A percentile compares a stretch with the other conserved stretches of the same genome.
Conservation (phyloP, 495 filamentous ascomycete species). For the Penicillium roqueforti region DNA sequence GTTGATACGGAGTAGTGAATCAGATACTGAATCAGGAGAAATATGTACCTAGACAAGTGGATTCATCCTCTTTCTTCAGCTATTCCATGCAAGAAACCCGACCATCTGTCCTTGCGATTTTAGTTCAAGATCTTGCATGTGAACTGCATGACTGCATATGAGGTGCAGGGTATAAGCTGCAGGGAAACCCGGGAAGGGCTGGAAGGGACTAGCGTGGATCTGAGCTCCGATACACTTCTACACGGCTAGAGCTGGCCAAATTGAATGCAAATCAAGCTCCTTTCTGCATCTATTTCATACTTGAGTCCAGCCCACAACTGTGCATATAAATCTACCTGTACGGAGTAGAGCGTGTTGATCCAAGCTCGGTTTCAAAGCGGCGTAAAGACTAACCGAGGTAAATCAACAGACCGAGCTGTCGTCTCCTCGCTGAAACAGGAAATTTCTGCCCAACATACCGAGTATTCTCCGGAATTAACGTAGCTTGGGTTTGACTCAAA, state of each 20-base stretch:
- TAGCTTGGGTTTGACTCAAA: neutral
- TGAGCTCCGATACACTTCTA: neutral
- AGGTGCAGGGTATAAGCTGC: constrained; percentile 6
- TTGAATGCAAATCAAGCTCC: neutral
- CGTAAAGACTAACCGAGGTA: neutral
- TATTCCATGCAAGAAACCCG: constrained; percentile 8
- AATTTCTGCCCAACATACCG: neutral
- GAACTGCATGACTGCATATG: constrained; percentile 23
- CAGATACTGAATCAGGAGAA: no score
- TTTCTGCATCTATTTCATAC: neutral
- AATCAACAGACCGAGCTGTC: neutral
- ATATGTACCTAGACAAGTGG: neutral
- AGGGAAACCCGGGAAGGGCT: constrained; percentile 15
- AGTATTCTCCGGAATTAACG: neutral
- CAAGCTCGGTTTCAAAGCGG: neutral
- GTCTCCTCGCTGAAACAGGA: neutral
- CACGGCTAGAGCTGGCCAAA: neutral
- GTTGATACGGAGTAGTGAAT: neutral
- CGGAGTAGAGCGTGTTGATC: neutral
- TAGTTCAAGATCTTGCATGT: constrained; percentile 26
- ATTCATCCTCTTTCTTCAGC: neutral
- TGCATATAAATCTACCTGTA: neutral
- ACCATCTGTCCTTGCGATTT: constrained; percentile 16
- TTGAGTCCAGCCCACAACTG: neutral
- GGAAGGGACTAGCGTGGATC: constrained; percentile 4